A percentile compares a stretch with the other conserved stretches of the same genome.
phyloP scores from a whole-genome alignment of 2,329 filamentous ascomycete genomes.

The Calycina herbarum region DNA sequence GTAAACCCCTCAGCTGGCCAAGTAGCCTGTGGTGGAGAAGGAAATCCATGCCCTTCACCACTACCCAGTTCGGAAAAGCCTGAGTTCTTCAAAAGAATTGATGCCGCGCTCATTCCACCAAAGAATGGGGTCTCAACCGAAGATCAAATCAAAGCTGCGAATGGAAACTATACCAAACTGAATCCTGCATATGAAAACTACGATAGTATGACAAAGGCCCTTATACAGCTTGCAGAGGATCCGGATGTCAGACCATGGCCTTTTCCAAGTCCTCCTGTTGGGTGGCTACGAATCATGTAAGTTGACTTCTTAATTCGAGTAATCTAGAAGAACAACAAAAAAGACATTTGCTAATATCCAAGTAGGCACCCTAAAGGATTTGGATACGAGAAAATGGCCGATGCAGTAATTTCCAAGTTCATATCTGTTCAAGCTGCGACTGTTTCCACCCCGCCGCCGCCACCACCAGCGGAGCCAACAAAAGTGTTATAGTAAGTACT shows the following conservation, averaged over 20 bases:
- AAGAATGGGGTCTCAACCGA: conserved; percentile 1
- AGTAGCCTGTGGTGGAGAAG: not conserved
- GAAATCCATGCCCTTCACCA: not conserved
- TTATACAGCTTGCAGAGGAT: not conserved
- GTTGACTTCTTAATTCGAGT: not conserved
- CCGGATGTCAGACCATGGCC: no score
- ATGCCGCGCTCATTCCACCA: not conserved
- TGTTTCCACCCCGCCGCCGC: not conserved
- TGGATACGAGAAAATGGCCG: not conserved
- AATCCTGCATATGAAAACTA: not conserved
- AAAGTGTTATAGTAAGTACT: not conserved
- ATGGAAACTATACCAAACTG: not conserved
- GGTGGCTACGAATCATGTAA: no score
- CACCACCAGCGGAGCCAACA: not conserved
- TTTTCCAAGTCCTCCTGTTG: no score
- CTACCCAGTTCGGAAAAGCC: not conserved
- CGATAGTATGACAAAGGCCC: not conserved
- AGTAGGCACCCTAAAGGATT: not conserved
- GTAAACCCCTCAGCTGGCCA: not conserved
- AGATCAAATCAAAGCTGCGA: conserved; percentile 4
- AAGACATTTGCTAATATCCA: not conserved
- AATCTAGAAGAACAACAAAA: not conserved
- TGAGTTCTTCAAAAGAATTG: not conserved
- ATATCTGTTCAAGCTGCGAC: not conserved
- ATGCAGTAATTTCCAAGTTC: not conserved